Conservation (phyloP, 2,329 filamentous ascomycete species). For the Phialophora macrospora region DNA sequence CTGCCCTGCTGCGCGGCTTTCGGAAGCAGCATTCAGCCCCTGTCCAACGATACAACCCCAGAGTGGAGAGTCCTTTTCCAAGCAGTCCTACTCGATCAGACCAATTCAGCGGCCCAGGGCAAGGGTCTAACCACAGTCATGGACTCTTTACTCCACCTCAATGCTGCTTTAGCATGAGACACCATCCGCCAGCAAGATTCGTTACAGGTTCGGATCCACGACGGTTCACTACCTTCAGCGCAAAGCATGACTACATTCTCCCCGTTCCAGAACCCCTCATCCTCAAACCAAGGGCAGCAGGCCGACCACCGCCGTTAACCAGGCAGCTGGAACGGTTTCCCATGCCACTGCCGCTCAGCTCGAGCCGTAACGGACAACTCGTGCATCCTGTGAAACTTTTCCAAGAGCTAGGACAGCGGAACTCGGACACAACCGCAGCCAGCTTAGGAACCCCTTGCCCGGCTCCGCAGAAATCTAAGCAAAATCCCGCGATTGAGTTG, state of each 20-base stretch:
- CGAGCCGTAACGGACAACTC: conserved; percentile 24
- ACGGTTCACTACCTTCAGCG: conserved; percentile 17
- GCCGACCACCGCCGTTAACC: conserved; percentile 35
- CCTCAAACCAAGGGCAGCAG: conserved; percentile 35
- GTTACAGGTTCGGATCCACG: conserved; percentile 12
- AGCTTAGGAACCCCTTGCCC: conserved; percentile 27
- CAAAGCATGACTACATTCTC: conserved; percentile 34
- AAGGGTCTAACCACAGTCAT: conserved; percentile 13
- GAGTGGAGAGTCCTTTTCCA: conserved; percentile 34
- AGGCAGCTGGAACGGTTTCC: conserved; percentile 36
- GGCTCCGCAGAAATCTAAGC: conserved; percentile 1
- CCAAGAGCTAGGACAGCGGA: conserved; percentile 24
- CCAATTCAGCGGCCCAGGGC: not conserved
- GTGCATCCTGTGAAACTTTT: conserved; percentile 35
- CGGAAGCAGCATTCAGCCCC: conserved; percentile 18
- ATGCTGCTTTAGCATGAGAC: conserved; percentile 10
- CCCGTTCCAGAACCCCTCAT: conserved; percentile 36
- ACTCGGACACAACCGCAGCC: conserved; percentile 15
- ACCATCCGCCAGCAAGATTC: not conserved
- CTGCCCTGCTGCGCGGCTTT: conserved; percentile 30
- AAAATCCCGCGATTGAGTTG: not conserved
- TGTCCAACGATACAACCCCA: conserved; percentile 32
- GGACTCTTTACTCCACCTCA: conserved; percentile 32
- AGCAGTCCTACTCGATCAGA: conserved; percentile 20
- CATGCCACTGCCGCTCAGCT: conserved; percentile 12